Percentiles rank a stretch among this genome's conserved stretches.
Evolutionary conservation across 2,329 filamentous ascomycete species (phyloP).

Genomic region (Fusarium sp.): DNA sequence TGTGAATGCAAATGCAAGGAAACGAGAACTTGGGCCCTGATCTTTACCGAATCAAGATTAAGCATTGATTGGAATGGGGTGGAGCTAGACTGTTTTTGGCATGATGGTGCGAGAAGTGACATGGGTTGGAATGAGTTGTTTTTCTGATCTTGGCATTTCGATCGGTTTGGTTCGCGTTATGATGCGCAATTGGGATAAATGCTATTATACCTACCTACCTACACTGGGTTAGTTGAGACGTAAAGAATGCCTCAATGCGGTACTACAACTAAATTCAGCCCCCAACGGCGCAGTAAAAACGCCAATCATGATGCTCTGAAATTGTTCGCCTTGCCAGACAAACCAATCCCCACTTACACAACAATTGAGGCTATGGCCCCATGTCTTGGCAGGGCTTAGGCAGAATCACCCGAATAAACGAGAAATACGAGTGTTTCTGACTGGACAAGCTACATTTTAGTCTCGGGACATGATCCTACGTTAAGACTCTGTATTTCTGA

Average conservation of each 20-base stretch:
- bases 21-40: conserved; percentile 3
- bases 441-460: conserved; percentile 4
- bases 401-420: conserved; percentile 6
- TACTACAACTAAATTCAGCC: too few relatives aligned
- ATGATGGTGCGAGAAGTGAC: conserved; percentile 27
- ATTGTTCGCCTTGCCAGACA: too few relatives aligned
- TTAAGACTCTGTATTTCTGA: background rate
- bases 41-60: background rate
- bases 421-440: conserved; percentile 24
- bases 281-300: background rate
- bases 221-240: too few relatives aligned
- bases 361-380: background rate
- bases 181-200: background rate
- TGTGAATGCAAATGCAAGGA: too few relatives aligned
- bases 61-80: background rate
- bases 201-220: too few relatives aligned
- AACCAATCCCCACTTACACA: background rate
- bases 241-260: too few relatives aligned
- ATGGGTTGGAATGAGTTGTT: conserved; percentile 5
- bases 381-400: conserved; percentile 26
- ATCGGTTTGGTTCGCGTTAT: background rate
- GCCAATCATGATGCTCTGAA: background rate
- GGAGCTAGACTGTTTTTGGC: conserved; percentile 13
- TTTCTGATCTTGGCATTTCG: background rate
- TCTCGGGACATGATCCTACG: conserved; percentile 33